Base-by-base conservation (phyloP, 2,329 filamentous ascomycete genomes). In the Microascus cirrosus region DNA sequence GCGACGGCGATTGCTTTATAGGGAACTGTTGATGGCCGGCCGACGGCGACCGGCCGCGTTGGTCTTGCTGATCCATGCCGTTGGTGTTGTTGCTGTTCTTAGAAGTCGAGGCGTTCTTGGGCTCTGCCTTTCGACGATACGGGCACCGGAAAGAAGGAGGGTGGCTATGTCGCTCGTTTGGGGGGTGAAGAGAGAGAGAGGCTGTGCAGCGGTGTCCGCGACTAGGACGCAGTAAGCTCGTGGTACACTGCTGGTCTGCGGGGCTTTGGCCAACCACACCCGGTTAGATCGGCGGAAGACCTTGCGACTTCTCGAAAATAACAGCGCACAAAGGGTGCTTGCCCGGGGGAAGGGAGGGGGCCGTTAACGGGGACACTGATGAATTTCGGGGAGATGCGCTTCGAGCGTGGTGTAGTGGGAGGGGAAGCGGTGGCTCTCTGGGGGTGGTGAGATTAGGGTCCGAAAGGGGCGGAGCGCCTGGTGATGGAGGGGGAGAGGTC, bases 1-100 rank as follows among this genome's bases (percentile, higher is more conserved):
- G 81, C 65, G 84, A 86, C 70, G 83, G 83, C 63, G 75, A 80
- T 70, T 83, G 82, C 70, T 80, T 87, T 85, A 87, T 86, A 84
- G 83, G 78, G 74, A 75, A 69, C 68, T 81, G 77, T 64, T 78
- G 78, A 66, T 80, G 77, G 62, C 77, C 77, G 67, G 76, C 75
- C 66, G 84, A 85, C 63, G 79, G 81, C 64, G 84, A 86, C 67
- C 83, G 82, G 68, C 82, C 82, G 69, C 67, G 69, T 62, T 72
- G 71, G 65, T 65, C 65, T 62, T 73, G 70, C 63, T 73, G 72
- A 68, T 73, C 72, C 73, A 75, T 75, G 66, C 65, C 68, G 65
- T 54, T 50, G 36, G 36, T 52, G 55, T 24, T 58, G 52, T 58
- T 58, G 18, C 56, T 58, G 56, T 58, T 58, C 56, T 58, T 53